Evolutionary conservation across 73 alveolate genomes (phyloP).

Genomic region (Tetrahymena elliotti): DNA sequence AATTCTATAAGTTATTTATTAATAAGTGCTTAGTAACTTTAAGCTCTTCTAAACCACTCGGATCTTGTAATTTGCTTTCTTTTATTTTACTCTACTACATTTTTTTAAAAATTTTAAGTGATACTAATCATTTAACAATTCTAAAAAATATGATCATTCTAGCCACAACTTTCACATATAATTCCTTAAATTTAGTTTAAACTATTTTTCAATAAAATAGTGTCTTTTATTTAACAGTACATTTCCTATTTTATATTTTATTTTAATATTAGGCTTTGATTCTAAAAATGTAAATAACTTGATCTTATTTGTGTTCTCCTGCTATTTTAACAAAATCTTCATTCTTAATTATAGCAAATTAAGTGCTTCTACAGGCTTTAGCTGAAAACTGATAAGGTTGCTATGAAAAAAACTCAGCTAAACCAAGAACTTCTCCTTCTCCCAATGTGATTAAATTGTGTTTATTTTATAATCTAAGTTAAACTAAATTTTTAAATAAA

Average conservation of each 20-base stretch:
- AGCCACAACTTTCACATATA: background rate
- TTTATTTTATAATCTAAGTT: background rate
- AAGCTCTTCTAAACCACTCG: background rate
- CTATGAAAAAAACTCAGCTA: background rate
- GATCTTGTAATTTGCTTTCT: background rate
- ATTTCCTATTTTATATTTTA: background rate
- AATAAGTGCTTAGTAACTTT: background rate
- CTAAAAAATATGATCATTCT: background rate
- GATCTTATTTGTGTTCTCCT: background rate
- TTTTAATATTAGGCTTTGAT: background rate
- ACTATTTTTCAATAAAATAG: background rate
- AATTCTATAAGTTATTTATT: background rate
- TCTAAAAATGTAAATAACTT: background rate
- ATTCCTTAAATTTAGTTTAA: background rate
- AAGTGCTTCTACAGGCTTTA: background rate
- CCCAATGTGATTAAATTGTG: background rate
- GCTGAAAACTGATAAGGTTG: background rate
- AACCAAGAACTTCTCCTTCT: background rate
- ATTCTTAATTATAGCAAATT: background rate
- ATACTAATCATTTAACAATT: background rate
- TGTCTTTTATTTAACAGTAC: background rate
- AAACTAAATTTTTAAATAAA: too few species aligned
- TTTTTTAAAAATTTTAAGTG: background rate
- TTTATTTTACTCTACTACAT: background rate
- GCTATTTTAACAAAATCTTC: background rate